phyloP scores from a whole-genome alignment of 2,329 filamentous ascomycete species.

The Fusarium globosum region DNA sequence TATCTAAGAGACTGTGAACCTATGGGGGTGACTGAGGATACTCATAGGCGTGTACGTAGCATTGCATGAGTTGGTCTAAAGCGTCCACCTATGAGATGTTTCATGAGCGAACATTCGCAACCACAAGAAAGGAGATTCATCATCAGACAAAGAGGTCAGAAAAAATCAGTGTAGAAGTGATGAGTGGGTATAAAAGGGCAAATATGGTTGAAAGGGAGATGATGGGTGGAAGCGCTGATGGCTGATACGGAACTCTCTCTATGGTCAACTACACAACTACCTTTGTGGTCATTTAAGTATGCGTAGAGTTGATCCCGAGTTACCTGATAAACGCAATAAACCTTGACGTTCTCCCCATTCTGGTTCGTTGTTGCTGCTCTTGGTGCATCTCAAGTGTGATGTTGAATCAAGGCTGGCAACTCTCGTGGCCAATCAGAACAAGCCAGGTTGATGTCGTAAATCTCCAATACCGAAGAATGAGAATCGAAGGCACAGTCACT shows the following conservation, averaged over 20 bases:
- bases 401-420: conserved; percentile 29
- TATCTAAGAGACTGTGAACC: conserved; percentile 34
- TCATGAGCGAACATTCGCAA: conserved; percentile 23
- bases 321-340: conserved; percentile 19
- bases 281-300: background rate
- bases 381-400: conserved; percentile 22
- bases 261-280: background rate
- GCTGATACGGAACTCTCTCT: background rate
- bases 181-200: background rate
- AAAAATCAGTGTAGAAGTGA: background rate
- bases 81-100: conserved; percentile 31
- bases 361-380: conserved; percentile 6
- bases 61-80: conserved; percentile 28
- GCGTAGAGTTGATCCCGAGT: background rate
- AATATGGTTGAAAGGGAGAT: background rate
- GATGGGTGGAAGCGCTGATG: background rate
- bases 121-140: conserved; percentile 17
- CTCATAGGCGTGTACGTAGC: conserved; percentile 9
- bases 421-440: conserved; percentile 22
- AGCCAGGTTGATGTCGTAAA: conserved; percentile 25
- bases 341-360: conserved; percentile 17
- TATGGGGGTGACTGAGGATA: background rate
- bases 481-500: background rate
- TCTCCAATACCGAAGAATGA: conserved; percentile 12
- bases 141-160: background rate